A percentile compares a stretch with the other conserved stretches of the same genome.
These are phyloP conservation scores for Rehmannia glutinosa DNA, from an alignment of 257 asterid species.

Conservation along the genomic window DNA sequence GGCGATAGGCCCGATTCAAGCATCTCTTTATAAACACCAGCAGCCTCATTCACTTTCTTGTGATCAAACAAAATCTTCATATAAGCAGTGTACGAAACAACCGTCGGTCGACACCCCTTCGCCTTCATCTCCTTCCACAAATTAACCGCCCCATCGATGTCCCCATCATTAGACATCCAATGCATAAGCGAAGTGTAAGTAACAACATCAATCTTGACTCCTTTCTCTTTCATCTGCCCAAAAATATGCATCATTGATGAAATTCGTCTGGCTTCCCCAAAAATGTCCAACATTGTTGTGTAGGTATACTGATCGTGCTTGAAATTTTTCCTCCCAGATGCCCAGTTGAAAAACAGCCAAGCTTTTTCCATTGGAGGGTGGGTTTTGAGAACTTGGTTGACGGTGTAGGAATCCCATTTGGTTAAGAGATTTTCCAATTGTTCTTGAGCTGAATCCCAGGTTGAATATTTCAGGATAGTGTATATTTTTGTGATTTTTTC, in stretches of 20 bases:
- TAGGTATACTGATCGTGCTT: constrained; percentile 91
- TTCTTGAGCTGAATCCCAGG: constrained; percentile 79
- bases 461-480: constrained; percentile 55
- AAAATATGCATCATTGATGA: constrained; percentile 72
- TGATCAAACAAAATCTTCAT: constrained; percentile 76
- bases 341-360: constrained; percentile 97
- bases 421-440: constrained; percentile 47
- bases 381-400: constrained; percentile 81
- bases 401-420: constrained; percentile 91
- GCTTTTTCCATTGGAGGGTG: constrained; percentile 95
- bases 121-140: constrained; percentile 82
- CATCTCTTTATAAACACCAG: constrained; percentile 76
- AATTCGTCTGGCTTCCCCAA: constrained; percentile 86
- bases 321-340: constrained; percentile 42
- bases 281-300: constrained; percentile 93
- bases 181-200: constrained; percentile 80
- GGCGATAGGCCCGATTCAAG: constrained; percentile 67
- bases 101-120: constrained; percentile 63
- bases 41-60: constrained; percentile 49
- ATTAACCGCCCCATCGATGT: constrained; percentile 56
- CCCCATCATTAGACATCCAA: constrained; percentile 79
- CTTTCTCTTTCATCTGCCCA: constrained; percentile 68
- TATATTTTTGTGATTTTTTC: constrained; percentile 56
- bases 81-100: constrained; percentile 84
- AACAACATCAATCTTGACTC: constrained; percentile 68